Conservation (phyloP, 2,329 filamentous ascomycete species). For the Fusarium haematococcum region DNA sequence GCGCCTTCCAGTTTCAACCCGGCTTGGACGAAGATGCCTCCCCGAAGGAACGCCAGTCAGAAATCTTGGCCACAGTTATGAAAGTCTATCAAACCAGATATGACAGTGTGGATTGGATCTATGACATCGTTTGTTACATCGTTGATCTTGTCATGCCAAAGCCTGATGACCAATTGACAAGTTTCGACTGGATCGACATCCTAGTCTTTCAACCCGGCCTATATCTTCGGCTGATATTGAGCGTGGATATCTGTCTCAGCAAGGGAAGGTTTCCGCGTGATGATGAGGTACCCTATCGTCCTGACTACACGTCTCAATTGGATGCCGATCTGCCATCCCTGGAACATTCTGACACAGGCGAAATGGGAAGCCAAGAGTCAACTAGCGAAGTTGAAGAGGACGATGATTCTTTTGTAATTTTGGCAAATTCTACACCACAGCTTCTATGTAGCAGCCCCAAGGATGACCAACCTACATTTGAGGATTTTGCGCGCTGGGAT, state of each 20-base stretch:
- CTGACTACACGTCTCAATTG: too few species aligned
- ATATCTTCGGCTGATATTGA: slow-evolving; percentile 1
- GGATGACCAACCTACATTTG: too few species aligned
- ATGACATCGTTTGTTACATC: slow-evolving; percentile 55
- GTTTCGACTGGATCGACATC: slow-evolving; percentile 4
- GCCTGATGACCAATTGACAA: background rate
- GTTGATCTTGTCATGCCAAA: slow-evolving; percentile 26
- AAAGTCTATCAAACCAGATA: slow-evolving; percentile 57
- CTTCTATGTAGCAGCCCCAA: too few species aligned
- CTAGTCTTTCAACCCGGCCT: slow-evolving; percentile 2
- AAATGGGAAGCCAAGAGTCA: too few species aligned
- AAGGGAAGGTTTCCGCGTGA: slow-evolving; percentile 2
- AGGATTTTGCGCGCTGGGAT: too few species aligned
- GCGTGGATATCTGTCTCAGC: slow-evolving; percentile 1
- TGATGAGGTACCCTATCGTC: background rate
- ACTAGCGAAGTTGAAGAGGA: too few species aligned
- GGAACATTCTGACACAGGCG: too few species aligned
- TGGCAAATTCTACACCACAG: too few species aligned
- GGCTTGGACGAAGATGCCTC: slow-evolving; percentile 44
- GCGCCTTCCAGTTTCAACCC: slow-evolving; percentile 39
- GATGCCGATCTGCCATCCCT: too few species aligned
- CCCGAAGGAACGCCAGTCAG: slow-evolving; percentile 51
- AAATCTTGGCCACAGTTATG: slow-evolving; percentile 56
- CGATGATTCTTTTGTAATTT: too few species aligned
- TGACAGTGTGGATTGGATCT: slow-evolving; percentile 56